Conservation (phyloP, 2,329 filamentous ascomycete species). For the Zymoseptoria ardabiliae region DNA sequence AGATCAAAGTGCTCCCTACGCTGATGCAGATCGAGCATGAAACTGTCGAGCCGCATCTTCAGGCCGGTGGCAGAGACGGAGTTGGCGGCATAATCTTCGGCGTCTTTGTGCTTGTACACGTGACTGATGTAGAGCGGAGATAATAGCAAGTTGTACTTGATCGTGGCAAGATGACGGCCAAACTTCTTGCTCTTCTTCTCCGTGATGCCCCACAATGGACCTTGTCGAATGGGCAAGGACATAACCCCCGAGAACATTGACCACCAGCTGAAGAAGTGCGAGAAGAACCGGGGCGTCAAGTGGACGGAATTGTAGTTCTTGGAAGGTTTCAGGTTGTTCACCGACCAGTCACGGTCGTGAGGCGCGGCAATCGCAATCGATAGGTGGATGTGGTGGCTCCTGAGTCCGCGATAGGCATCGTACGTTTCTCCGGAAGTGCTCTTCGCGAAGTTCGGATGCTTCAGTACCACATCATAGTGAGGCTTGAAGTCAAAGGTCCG, state of each 20-base stretch:
- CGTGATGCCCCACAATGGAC: conserved; percentile 78
- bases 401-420: conserved; percentile 93
- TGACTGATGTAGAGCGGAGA: conserved; percentile 93
- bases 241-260: conserved; percentile 90
- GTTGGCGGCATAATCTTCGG: conserved; percentile 71
- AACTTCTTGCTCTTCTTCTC: conserved; percentile 99
- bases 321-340: conserved; percentile 65
- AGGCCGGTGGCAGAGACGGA: conserved; percentile 88
- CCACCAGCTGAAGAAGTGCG: conserved; percentile 98
- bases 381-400: conserved; percentile 92
- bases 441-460: conserved; percentile 68
- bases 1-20: conserved; percentile 84
- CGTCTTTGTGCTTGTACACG: conserved; percentile 97
- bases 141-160: conserved; percentile 92
- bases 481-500: conserved; percentile 84
- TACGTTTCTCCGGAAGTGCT: conserved; percentile 52
- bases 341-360: conserved; percentile 76
- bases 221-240: conserved; percentile 90
- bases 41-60: conserved; percentile 91
- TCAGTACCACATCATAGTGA: conserved; percentile 85
- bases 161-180: conserved; percentile 89
- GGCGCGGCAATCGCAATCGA: conserved; percentile 88
- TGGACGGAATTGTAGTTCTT: conserved; percentile 95
- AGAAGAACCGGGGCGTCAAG: conserved; percentile 90
- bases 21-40: conserved; percentile 94